Percentiles rank a stretch among this genome's conserved stretches.
phyloP scores from a whole-genome alignment of 1,284 basidiomycete species.

The Sporisorium iseilematis-ciliati region DNA sequence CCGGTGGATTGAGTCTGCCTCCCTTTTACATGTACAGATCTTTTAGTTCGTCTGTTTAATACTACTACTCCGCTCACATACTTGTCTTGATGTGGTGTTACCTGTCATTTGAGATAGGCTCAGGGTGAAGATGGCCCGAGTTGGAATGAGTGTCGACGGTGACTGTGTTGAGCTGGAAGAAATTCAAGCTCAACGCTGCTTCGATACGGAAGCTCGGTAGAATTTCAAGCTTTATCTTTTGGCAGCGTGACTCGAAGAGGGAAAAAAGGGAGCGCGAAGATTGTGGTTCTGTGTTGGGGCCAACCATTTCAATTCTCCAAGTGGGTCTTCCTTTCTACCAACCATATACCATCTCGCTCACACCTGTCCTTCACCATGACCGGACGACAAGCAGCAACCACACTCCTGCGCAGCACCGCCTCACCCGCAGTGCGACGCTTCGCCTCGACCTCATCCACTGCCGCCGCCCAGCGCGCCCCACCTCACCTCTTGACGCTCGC shows the following conservation, averaged over 20 bases:
- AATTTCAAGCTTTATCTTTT: slow-evolving; percentile 13
- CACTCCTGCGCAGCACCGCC: slow-evolving; percentile 13
- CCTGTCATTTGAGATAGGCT: background rate
- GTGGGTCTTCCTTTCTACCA: slow-evolving; percentile 1
- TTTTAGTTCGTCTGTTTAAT: slow-evolving; percentile 8
- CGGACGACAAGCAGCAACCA: slow-evolving; percentile 25
- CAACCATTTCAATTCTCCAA: background rate
- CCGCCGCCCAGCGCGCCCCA: slow-evolving; percentile 18
- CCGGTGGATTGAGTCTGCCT: slow-evolving; percentile 3
- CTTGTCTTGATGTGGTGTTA: background rate
- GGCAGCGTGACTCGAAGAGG: slow-evolving; percentile 17
- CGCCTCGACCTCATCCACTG: slow-evolving; percentile 29
- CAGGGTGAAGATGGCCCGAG: background rate
- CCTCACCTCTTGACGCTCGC: slow-evolving; percentile 80
- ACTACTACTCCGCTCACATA: slow-evolving; percentile 9
- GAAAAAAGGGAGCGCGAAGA: background rate
- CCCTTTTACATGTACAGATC: slow-evolving; percentile 34
- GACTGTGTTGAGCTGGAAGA: background rate
- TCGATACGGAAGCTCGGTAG: slow-evolving; percentile 10
- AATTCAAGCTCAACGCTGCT: background rate
- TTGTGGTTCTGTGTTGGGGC: slow-evolving; percentile 10
- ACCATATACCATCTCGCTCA: slow-evolving; percentile 3
- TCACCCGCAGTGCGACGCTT: slow-evolving; percentile 18
- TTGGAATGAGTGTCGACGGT: background rate
- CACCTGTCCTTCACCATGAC: slow-evolving; percentile 16